phyloP scores from a whole-genome alignment of 805 yeast species.

The Starmerella stigmatis region DNA sequence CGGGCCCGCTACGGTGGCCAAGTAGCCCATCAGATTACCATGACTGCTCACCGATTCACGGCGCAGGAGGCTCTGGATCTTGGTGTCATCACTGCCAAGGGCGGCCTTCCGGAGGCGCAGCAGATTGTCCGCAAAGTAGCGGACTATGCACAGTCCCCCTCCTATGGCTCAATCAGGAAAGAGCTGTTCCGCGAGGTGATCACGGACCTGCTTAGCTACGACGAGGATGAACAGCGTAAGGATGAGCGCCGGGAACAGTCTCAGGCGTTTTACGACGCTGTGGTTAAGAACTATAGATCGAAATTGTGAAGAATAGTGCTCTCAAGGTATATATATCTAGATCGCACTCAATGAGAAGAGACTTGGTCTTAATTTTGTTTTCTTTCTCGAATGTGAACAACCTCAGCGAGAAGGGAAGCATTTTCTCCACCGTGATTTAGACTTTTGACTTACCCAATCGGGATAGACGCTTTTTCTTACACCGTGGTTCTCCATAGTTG shows the following conservation, averaged over 20 bases:
- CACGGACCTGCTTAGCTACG: constrained; percentile 19
- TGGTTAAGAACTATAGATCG: constrained; percentile 14
- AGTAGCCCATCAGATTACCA: constrained; percentile 27
- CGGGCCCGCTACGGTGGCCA: constrained; percentile 28
- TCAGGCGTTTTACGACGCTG: constrained; percentile 18
- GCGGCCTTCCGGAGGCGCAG: constrained; percentile 31
- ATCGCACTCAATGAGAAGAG: no score
- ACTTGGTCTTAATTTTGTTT: no score
- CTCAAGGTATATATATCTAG: no score
- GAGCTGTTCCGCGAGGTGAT: constrained; percentile 27
- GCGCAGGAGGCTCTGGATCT: constrained; percentile 81
- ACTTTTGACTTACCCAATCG: no score
- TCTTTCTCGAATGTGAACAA: no score
- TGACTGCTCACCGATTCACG: constrained; percentile 31
- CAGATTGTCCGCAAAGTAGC: constrained; percentile 24
- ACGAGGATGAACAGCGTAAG: constrained; percentile 14
- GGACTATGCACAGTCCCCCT: constrained; percentile 26
- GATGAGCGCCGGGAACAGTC: constrained; percentile 9
- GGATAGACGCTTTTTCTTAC: no score
- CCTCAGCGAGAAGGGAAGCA: no score
- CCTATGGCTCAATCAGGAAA: constrained; percentile 29
- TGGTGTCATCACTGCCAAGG: constrained; percentile 36
- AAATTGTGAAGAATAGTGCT: constrained; percentile 15
- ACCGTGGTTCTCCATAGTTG: no score
- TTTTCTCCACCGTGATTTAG: no score